phyloP scores from a whole-genome alignment of 1,139 yeast genomes.

The Insectozyma bohioensis region DNA sequence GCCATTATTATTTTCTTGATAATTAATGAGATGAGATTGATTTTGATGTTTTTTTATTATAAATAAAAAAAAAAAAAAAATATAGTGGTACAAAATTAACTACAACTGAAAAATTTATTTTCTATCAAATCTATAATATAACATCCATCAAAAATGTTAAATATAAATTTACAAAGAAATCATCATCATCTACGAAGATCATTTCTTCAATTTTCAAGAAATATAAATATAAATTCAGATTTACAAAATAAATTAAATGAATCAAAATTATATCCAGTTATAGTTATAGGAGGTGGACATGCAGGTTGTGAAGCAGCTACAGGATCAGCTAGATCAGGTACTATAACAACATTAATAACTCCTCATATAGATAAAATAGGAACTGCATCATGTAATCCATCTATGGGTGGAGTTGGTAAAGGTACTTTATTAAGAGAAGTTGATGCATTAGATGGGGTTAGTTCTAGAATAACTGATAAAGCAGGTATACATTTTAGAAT shows the following conservation, averaged over 20 bases:
- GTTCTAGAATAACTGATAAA: conserved; percentile 77
- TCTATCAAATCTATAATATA: background rate
- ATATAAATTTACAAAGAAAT: background rate
- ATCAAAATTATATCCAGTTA: conserved; percentile 58
- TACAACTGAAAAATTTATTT: conserved; percentile 1
- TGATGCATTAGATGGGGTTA: conserved; percentile 94
- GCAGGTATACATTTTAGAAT: conserved; percentile 94
- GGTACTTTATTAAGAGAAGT: conserved; percentile 91
- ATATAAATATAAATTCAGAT: conserved; percentile 37
- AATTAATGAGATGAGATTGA: conserved; percentile 6
- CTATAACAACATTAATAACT: conserved; percentile 71
- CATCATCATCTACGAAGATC: background rate
- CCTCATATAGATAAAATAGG: conserved; percentile 79
- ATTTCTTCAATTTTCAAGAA: conserved; percentile 16
- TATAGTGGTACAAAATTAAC: conserved; percentile 5
- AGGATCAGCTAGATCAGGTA: conserved; percentile 85
- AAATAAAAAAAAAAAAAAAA: too few relatives aligned
- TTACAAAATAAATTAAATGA: conserved; percentile 28
- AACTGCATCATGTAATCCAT: conserved; percentile 95
- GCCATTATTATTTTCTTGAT: conserved; percentile 6
- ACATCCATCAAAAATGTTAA: background rate
- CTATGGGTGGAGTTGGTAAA: conserved; percentile 98
- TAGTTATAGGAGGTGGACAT: conserved; percentile 97
- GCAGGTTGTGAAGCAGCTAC: conserved; percentile 99
- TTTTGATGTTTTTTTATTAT: background rate